phyloP scores from a whole-genome alignment of 345 rosid species.

The Camelina neglecta region DNA sequence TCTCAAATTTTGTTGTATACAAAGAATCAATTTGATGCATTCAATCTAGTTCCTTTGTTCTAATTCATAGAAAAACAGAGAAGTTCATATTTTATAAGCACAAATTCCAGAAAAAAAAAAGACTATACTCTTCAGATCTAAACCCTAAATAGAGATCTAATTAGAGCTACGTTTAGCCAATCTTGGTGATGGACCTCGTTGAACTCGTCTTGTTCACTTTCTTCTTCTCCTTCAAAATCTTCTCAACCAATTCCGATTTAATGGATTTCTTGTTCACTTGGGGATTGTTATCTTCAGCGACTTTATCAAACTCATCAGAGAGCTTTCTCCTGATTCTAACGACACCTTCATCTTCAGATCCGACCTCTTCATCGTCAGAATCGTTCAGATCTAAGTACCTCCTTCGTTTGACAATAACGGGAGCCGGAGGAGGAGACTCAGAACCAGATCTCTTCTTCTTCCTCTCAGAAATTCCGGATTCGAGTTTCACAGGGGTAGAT shows the following conservation, averaged over 20 bases:
- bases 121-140: slow-evolving; percentile 20
- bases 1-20: slow-evolving; percentile 53
- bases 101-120: slow-evolving; percentile 1
- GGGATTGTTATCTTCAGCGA: slow-evolving; percentile 42
- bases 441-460: slow-evolving; percentile 43
- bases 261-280: background rate
- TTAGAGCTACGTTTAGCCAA: slow-evolving; percentile 44
- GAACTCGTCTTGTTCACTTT: slow-evolving; percentile 17
- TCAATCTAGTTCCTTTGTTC: slow-evolving; percentile 49
- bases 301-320: slow-evolving; percentile 75
- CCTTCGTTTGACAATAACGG: slow-evolving; percentile 58
- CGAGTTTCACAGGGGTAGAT: slow-evolving; percentile 21
- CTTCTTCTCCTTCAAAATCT: slow-evolving; percentile 8
- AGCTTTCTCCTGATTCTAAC: slow-evolving; percentile 57
- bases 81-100: slow-evolving; percentile 50
- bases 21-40: slow-evolving; percentile 51
- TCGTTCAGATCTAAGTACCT: slow-evolving; percentile 57
- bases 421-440: slow-evolving; percentile 73
- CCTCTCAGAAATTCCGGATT: background rate
- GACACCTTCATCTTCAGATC: slow-evolving; percentile 35
- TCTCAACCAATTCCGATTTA: background rate
- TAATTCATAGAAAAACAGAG: slow-evolving; percentile 32
- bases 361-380: slow-evolving; percentile 34
- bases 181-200: slow-evolving; percentile 68
- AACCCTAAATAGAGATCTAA: slow-evolving; percentile 1